Percentiles rank a stretch among this genome's conserved stretches.
phyloP scores from a whole-genome alignment of 352 stramenopile species.

The Blastocystis sp. region DNA sequence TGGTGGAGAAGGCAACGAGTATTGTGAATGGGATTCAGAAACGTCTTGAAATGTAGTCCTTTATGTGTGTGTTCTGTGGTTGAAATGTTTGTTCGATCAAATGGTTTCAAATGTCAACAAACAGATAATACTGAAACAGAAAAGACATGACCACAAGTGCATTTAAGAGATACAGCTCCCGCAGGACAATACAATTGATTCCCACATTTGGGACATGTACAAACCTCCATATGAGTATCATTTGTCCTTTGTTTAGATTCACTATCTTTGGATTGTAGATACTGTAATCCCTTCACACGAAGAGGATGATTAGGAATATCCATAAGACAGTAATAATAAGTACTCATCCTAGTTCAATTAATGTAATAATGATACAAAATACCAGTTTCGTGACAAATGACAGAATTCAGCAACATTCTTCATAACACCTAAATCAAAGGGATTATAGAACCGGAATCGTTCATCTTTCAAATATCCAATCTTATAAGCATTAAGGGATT shows the following conservation, averaged over 20 bases:
- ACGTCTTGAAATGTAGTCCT: not conserved
- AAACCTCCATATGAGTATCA: conserved; percentile 14
- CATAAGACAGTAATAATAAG: conserved; percentile 47
- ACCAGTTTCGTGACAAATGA: conserved; percentile 15
- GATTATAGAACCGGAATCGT: conserved; percentile 33
- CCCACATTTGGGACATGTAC: conserved; percentile 39
- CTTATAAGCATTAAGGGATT: conserved; percentile 25
- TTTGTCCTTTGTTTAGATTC: not conserved
- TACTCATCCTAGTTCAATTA: conserved; percentile 11
- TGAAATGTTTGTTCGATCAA: not conserved
- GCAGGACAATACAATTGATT: conserved; percentile 8
- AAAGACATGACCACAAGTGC: conserved; percentile 48
- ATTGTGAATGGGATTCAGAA: not conserved
- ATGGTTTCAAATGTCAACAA: not conserved
- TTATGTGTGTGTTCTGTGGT: not conserved
- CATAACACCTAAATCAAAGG: conserved; percentile 23
- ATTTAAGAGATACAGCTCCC: not conserved
- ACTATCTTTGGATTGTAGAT: not conserved
- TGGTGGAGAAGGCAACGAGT: not conserved
- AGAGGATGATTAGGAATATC: conserved; percentile 52
- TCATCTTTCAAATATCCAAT: conserved; percentile 48
- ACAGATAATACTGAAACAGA: conserved; percentile 23
- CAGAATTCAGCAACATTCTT: conserved; percentile 18
- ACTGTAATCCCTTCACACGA: conserved; percentile 16
- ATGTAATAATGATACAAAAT: not conserved